Conservation (phyloP, 108 stramenopile genomes). For the Seminavis robusta region DNA sequence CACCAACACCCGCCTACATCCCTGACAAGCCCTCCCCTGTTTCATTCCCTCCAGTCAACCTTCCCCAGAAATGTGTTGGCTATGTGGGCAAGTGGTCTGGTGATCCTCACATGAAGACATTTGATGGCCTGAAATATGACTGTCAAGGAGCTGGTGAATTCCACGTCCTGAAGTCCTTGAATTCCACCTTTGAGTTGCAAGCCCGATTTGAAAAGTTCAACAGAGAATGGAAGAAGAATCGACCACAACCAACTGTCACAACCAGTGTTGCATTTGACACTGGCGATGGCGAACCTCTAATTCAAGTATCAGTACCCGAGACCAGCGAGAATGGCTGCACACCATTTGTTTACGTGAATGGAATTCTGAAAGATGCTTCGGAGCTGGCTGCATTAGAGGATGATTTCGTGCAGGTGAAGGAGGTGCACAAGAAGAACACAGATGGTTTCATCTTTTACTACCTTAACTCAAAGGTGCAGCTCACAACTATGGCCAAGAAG, state of each 20-base stretch:
- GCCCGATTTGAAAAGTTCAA: not conserved
- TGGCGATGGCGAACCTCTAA: not conserved
- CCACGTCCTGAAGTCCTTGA: conserved; percentile 6
- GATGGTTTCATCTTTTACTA: not conserved
- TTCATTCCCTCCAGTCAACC: too few species aligned
- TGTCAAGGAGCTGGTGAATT: conserved; percentile 24
- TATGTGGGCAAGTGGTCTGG: too few species aligned
- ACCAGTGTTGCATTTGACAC: not conserved
- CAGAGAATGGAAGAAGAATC: not conserved
- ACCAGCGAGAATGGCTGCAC: not conserved
- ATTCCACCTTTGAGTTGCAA: not conserved
- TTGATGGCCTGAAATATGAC: conserved; percentile 18
- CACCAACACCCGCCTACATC: too few species aligned
- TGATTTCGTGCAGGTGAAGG: too few species aligned
- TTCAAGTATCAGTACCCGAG: not conserved
- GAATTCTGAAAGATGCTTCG: not conserved
- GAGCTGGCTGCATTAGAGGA: too few species aligned
- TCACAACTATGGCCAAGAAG: not conserved
- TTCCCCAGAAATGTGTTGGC: too few species aligned
- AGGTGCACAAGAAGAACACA: not conserved
- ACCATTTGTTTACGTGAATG: not conserved
- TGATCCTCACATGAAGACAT: conserved; percentile 27
- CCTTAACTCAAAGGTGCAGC: not conserved
- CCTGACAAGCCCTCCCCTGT: too few species aligned
- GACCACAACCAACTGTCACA: not conserved